Percentiles rank a stretch among this genome's conserved stretches.
These are phyloP conservation scores for Pseudogymnoascus destructans DNA, from an alignment of 2,329 filamentous ascomycete species.

Conservation along the genomic window DNA sequence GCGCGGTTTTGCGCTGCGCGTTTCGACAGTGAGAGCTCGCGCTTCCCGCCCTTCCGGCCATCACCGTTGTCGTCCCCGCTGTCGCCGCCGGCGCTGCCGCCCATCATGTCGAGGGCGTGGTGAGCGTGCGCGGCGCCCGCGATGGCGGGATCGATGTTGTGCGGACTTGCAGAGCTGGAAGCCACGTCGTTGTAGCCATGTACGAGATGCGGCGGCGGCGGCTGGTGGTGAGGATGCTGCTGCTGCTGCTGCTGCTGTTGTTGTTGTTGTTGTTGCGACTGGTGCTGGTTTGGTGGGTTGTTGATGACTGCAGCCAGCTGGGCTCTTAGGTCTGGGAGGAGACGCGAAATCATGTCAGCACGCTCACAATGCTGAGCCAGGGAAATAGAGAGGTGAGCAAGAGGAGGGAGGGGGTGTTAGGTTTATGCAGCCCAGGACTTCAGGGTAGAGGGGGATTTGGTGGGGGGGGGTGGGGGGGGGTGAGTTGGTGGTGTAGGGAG, in stretches of 20 bases:
- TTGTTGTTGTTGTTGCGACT: conserved; percentile 13
- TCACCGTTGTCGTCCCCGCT: conserved; percentile 28
- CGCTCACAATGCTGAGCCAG: not conserved
- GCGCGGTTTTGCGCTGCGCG: conserved; percentile 92
- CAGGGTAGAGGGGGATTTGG: not conserved
- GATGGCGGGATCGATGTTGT: conserved; percentile 28
- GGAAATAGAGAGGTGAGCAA: not conserved
- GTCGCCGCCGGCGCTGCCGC: conserved; percentile 21
- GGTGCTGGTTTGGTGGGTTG: conserved; percentile 10
- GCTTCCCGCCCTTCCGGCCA: conserved; percentile 62
- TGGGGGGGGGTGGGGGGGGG: not conserved
- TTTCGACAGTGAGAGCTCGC: conserved; percentile 90
- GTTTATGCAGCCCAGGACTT: not conserved
- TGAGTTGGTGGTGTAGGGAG: not conserved
- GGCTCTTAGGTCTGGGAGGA: conserved; percentile 25
- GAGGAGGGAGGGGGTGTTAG: not conserved
- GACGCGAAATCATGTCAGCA: conserved; percentile 24
- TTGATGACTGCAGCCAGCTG: conserved; percentile 26
- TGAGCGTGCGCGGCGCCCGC: conserved; percentile 16
- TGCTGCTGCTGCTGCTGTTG: conserved; percentile 14
- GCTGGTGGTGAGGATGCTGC: conserved; percentile 12
- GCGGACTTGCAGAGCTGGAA: conserved; percentile 23
- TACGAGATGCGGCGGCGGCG: conserved; percentile 12
- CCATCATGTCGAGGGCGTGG: conserved; percentile 20
- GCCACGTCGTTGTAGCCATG: conserved; percentile 25